These are phyloP conservation scores for Scedosporium aurantiacum DNA, from an alignment of 2,329 filamentous ascomycete genomes.

Conservation along the genomic window DNA sequence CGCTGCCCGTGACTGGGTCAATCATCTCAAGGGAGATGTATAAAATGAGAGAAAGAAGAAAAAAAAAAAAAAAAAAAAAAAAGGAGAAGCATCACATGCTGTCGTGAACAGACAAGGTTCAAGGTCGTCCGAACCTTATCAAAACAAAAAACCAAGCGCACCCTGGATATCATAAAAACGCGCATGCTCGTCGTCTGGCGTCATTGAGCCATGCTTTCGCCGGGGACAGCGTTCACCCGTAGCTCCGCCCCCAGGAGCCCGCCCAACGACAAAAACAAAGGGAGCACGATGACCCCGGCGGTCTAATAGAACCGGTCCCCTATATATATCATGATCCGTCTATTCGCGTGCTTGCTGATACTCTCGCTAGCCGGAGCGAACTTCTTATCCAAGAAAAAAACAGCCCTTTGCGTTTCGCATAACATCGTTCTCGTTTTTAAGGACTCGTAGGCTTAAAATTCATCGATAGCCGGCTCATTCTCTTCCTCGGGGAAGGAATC, in stretches of 20 bases:
- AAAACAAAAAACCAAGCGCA: not conserved
- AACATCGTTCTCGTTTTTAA: not conserved
- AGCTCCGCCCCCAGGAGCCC: not conserved
- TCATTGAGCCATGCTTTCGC: not conserved
- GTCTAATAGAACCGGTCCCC: no score
- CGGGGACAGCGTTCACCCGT: not conserved
- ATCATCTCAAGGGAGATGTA: no score
- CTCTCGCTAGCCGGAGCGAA: no score
- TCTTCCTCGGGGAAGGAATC: constrained; percentile 11
- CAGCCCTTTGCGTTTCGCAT: not conserved
- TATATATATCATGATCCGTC: no score
- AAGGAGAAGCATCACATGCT: not conserved
- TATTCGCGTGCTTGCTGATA: no score
- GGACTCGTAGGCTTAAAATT: not conserved
- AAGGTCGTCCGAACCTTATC: not conserved
- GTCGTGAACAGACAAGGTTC: not conserved
- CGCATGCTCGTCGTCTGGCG: not conserved
- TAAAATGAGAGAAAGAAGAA: not conserved
- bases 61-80: not conserved
- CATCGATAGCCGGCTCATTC: constrained; percentile 4
- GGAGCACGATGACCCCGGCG: no score
- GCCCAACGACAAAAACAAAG: not conserved
- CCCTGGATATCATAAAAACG: constrained; percentile 1
- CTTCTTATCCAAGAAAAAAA: not conserved
- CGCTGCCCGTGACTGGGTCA: no score